Evolutionary conservation across 495 filamentous ascomycete species (phyloP), one percentile per base, ranked within the genome.

Genomic region (Trichocladium uniseriatum): DNA sequence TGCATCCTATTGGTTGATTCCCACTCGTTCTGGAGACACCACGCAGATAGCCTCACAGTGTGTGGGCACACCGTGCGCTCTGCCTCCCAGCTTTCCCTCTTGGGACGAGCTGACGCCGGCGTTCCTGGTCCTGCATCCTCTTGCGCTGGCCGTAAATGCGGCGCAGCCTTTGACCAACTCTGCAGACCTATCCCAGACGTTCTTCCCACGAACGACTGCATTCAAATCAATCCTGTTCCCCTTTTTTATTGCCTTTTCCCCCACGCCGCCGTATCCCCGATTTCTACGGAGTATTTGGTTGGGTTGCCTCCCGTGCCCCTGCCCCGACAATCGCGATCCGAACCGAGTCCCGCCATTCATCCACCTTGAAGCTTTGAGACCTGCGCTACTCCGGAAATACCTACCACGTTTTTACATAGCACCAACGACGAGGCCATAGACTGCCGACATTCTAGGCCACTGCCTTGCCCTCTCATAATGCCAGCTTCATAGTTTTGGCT

Each of bases 71-170:
- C 38, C 24, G 39, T 48, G 24, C n/a, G 22, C 32, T 15, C 31
- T 44, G 47, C 24, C 48, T 49, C 36, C 43, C 48, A 51, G 48
- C 53, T 51, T 47, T 43, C 53, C 42, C 2, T 55, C 48, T 37
- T 43, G 29, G 48, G 47, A 51, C 21, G 8, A 36, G 45, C 47
- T 37, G 47, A 54, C 18, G 22, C 8, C 27, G 14, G 16, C 36
- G 18, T 38, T 24, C 11, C 40, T 29, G 22, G 14, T 29, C 24
- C 24, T 27, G 19, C 20, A n/a, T 16, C 6, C 6, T 18, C 20
- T 40, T 40, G 14, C 6, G n/a, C 15, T 29, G 16, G 16, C 11
- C 11, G 22, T 15, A 22, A 15, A 19, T 44, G 27, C 42, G 42
- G 42, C 42, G 42, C 28, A 44, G 42, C 24, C 40, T 39, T 29